phyloP scores from a whole-genome alignment of 257 asterid genomes.

The Petunia secreta region DNA sequence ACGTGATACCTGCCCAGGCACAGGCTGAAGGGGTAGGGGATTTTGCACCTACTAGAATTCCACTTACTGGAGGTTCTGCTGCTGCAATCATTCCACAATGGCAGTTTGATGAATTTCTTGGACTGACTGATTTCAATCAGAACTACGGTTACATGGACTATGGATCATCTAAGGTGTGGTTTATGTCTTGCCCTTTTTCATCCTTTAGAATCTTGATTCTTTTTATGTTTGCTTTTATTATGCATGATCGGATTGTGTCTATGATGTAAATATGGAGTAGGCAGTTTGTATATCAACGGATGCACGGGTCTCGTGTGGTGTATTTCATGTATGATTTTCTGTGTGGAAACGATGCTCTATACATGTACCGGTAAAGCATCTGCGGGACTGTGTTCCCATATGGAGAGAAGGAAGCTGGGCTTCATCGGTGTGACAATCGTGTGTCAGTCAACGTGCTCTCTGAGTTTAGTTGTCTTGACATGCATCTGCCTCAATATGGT shows the following conservation, averaged over 20 bases:
- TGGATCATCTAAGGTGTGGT: conserved; percentile 72
- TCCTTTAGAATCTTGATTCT: not conserved
- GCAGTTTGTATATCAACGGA: not conserved
- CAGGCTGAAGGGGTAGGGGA: conserved; percentile 39
- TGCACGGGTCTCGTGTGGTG: not conserved
- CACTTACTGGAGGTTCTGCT: conserved; percentile 59
- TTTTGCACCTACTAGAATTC: conserved; percentile 40
- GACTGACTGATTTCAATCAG: conserved; percentile 55
- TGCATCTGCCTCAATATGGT: not conserved
- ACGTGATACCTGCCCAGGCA: conserved; percentile 43
- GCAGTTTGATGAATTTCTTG: conserved; percentile 81
- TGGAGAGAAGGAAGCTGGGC: not conserved
- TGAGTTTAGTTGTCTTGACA: not conserved
- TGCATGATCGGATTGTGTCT: not conserved
- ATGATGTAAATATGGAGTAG: conserved; percentile 4
- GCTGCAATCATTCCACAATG: conserved; percentile 63
- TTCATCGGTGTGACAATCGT: not conserved
- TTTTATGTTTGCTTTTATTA: not conserved
- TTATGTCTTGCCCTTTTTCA: not conserved
- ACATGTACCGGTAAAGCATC: not conserved
- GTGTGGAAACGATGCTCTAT: not conserved
- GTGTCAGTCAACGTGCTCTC: not conserved
- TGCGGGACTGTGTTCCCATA: not conserved
- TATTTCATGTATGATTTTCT: not conserved
- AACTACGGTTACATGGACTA: conserved; percentile 51